Percentiles rank a stretch among this genome's conserved stretches.
These are phyloP conservation scores for Colletotrichum godetiae DNA, from an alignment of 2,329 filamentous ascomycete species.

Conservation along the genomic window DNA sequence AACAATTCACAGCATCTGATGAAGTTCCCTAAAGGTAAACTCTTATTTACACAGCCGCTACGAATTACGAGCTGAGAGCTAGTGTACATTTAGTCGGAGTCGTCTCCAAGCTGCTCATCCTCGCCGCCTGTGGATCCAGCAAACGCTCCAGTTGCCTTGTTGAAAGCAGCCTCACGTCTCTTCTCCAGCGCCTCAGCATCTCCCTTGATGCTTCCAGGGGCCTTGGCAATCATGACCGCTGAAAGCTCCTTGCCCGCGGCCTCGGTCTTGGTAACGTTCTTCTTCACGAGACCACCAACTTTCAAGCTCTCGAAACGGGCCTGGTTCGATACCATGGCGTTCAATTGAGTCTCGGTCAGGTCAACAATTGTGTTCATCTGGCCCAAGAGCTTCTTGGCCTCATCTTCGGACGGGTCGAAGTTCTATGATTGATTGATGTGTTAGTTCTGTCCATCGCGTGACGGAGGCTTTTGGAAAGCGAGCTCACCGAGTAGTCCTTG, in stretches of 20 bases:
- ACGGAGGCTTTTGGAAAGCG: fast-evolving
- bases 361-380: constrained; percentile 24
- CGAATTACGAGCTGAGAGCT: not conserved
- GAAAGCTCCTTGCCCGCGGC: constrained; percentile 25
- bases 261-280: constrained; percentile 28
- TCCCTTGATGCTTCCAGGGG: not conserved
- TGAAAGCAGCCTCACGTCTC: constrained; percentile 23
- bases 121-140: constrained; percentile 19
- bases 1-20: too few species aligned
- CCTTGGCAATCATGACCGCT: constrained; percentile 16
- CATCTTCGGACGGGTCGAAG: constrained; percentile 12
- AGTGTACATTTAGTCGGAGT: constrained; percentile 9
- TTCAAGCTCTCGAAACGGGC: constrained; percentile 21
- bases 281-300: constrained; percentile 25
- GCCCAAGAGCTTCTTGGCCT: constrained; percentile 22
- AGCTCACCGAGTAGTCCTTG: constrained; percentile 19
- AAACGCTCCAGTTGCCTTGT: constrained; percentile 16
- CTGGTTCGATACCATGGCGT: constrained; percentile 18
- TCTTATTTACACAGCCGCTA: not conserved
- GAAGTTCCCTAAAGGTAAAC: not conserved
- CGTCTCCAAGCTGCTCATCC: constrained; percentile 23
- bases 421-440: not conserved
- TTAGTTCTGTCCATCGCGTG: not conserved
- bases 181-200: constrained; percentile 20
- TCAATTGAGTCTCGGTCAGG: constrained; percentile 19